These are phyloP conservation scores for Euphorbia celastroides DNA, from an alignment of 441 rosid species.

Conservation along the genomic window DNA sequence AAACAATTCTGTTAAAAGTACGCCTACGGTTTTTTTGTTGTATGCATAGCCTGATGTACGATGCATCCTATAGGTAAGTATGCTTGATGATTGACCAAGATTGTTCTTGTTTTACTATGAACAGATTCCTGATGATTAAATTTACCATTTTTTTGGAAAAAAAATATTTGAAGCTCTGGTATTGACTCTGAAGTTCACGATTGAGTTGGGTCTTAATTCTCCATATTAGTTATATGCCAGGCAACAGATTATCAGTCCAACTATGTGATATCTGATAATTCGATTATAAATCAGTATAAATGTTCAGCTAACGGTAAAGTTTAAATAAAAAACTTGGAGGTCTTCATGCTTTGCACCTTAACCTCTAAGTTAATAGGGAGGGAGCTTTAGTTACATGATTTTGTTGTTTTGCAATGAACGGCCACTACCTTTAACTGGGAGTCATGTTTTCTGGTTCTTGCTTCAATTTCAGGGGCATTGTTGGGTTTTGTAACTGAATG, in stretches of 20 bases:
- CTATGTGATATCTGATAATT: too few relatives aligned
- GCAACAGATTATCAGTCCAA: too few relatives aligned
- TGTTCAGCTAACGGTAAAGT: too few relatives aligned
- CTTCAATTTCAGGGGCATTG: neutral
- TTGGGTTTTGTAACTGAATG: neutral
- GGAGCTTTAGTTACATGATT: neutral
- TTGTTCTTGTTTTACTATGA: neutral
- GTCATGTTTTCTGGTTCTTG: neutral
- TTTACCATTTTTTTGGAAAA: too few relatives aligned
- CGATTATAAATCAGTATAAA: too few relatives aligned
- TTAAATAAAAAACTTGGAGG: too few relatives aligned
- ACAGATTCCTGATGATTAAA: neutral
- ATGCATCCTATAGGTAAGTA: neutral
- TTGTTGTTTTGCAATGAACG: neutral
- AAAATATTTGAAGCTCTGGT: too few relatives aligned
- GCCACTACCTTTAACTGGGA: neutral
- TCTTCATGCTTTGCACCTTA: too few relatives aligned
- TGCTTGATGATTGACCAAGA: neutral
- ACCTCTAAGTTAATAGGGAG: too few relatives aligned
- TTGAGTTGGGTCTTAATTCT: too few relatives aligned
- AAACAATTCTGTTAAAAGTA: neutral
- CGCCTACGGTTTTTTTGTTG: neutral
- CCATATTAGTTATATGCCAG: too few relatives aligned
- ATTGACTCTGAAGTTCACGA: too few relatives aligned
- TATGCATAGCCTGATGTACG: neutral